Base-by-base conservation (phyloP, 176 grass and related monocot genomes). In the Pontederia crassipes region DNA sequence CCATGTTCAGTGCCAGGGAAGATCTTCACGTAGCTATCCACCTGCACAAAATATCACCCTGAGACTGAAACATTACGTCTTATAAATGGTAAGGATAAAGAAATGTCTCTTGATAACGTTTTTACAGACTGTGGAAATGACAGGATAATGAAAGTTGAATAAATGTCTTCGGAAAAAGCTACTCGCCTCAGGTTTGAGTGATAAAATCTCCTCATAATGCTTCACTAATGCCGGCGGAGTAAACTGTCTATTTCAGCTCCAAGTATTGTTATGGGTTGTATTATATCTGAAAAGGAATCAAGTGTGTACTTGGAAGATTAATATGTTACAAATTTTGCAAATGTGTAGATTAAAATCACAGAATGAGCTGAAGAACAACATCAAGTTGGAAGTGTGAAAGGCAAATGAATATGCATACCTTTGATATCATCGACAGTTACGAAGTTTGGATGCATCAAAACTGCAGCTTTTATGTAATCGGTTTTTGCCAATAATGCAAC, bases 161-260 rank as follows among this genome's bases (percentile, higher is more conserved):
- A 59, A 46, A 14, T 24, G 28, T 4, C 20, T 52, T 76, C 55
- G 18, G 35, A 0, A 28, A 28, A 69, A 69, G 59, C 46, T 72
- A 80, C 88, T 73, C 72, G 86, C 88, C 79, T 45, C 70, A 17
- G 72, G 64, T 61, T 86, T 83, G 20, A 35, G 45, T n/a, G 74
- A 76, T 80, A 91, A 68, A 60, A 68, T 63, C 53, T 80, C 75
- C 49, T 91, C 77, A 8, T 82, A 91, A 57, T 91, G 74, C 70
- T 91, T 91, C 0, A 91, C 58, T 51, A 86, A 46, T 69, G 74
- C 66, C 57, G 83, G 83, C 57, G 88, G 88, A 53, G 83, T 72
- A 48, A 59, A 49, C 2, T 50, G 72, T 90, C 87, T 24, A 28
- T 77, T 78, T 90, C 87, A 55, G 87, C 88, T 73, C 83, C 88